Evolutionary conservation across 1,139 yeast species (phyloP), one percentile per base, ranked within the genome.

Genomic region (Sugiyamaella pinicola): DNA sequence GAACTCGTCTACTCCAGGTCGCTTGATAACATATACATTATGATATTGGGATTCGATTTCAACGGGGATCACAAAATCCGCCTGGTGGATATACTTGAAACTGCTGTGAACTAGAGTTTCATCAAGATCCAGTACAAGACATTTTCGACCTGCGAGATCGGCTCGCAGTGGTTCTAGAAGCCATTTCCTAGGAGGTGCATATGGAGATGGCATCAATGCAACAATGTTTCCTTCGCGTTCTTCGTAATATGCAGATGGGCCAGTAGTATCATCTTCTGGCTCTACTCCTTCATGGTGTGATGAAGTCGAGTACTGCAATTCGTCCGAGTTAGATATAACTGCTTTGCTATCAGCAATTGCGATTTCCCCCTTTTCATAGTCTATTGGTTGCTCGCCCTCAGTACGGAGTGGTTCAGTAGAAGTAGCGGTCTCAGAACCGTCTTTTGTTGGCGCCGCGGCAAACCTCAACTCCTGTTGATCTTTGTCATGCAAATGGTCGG

Each of bases 1-100:
- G 66, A 95, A 93, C 67, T 88, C 95, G 70, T 93, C 99, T 48
- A 95, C 99, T 0, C 99, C 99, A 0, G 99, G 99, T 64, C 99
- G 81, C 68, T 95, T 93, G 55, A 91, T 89, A 29, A 93, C 99
- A 69, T 90, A 93, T 46, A 93, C 99, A 66, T 89, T 95, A 70
- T 95, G 98, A 29, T 85, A 79, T 69, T 87, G 95, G 64, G 85
- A 85, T 65, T 93, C 97, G 58, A 93, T 93, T 69, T 84, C 89
- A 47, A 85, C 91, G 8, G 96, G 96, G 51, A 95, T 88, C 47
- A 95, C 96, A 72, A 93, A 93, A 71, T 93, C 99, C 1, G 97
- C 96, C 41, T 90, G 87, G 57, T 95, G 81, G 57, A 93, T 79
- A 69, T 85, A 89, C 70, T 93, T 91, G 76, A 93, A 93, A 6